Evolutionary conservation across 2,329 filamentous ascomycete genomes (phyloP).

Genomic region (Knoxdaviesia proteae): DNA sequence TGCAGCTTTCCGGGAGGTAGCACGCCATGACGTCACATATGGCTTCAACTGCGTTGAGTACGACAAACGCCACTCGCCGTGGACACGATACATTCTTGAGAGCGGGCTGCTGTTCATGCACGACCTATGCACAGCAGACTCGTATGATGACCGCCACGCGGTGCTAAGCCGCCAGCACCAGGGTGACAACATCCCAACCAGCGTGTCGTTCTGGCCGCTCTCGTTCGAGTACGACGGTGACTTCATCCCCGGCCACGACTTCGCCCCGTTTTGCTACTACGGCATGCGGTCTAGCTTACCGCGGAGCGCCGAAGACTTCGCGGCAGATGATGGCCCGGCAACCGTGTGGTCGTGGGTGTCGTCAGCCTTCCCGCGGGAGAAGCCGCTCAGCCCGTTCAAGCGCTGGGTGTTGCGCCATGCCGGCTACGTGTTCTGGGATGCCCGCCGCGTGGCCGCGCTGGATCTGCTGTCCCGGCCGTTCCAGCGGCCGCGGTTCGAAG

Average conservation of each 20-base stretch:
- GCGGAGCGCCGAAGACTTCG: background rate
- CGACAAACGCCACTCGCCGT: slow-evolving; percentile 2
- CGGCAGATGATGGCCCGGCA: slow-evolving; percentile 1
- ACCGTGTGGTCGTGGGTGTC: slow-evolving; percentile 2
- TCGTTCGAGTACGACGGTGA: background rate
- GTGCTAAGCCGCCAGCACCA: slow-evolving; percentile 1
- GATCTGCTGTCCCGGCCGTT: background rate
- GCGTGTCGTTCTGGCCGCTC: slow-evolving; percentile 2
- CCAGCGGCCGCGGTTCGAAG: background rate
- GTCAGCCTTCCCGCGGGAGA: too few relatives aligned
- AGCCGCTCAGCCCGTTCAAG: background rate
- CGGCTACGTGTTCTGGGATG: slow-evolving; percentile 4
- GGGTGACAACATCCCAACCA: slow-evolving; percentile 1
- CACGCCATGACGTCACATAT: slow-evolving; percentile 4
- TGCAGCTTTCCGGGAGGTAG: slow-evolving; percentile 4
- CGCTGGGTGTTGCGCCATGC: slow-evolving; percentile 2
- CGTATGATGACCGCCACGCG: background rate
- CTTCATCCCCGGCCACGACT: slow-evolving; percentile 2
- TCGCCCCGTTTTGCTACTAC: slow-evolving; percentile 1
- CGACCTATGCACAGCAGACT: background rate
- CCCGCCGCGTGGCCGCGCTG: background rate
- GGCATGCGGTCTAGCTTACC: background rate
- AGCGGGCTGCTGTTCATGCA: slow-evolving; percentile 2
- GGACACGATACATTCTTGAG: slow-evolving; percentile 3
- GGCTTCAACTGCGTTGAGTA: slow-evolving; percentile 3